Base-by-base conservation (phyloP, 2,329 filamentous ascomycete species). In the Dothistroma pini region DNA sequence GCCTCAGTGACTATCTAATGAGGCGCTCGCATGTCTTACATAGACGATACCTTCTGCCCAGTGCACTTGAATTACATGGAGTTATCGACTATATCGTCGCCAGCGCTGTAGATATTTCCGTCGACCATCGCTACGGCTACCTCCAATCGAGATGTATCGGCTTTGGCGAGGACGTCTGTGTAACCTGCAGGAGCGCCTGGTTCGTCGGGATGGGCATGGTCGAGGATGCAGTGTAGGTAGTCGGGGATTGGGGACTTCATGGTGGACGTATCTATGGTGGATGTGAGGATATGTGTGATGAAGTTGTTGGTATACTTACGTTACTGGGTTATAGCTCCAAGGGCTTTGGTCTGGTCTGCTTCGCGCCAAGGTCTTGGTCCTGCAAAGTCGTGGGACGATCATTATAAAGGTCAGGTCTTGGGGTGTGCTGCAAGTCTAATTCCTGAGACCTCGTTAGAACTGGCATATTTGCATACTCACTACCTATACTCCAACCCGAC, bases 41-140 rank as follows among this genome's bases (percentile, higher is more conserved):
- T n/a, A n/a, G n/a, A n/a, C n/a, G n/a, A n/a, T n/a, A n/a, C n/a
- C n/a, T n/a, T n/a, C n/a, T n/a, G n/a, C n/a, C n/a, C n/a, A n/a
- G n/a, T n/a, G n/a, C n/a, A n/a, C n/a, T n/a, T n/a, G 65, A 75
- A 77, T 57, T 78, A 75, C 35, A 78, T 78, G 1, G 76, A 77
- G 58, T 77, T 77, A 57, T 78, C 76, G 51, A 76, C 62, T 10
- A 68, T 57, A 52, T 78, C 76, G 61, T 78, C 76, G 2, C 76
- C 76, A 1, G 72, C 72, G 0, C 75, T 77, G 68, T 78, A 78
- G 1, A 77, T 38, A 16, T 75, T 72, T 9, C 76, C 76, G 35
- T 77, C 76, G 7, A 78, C 76, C 70, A 74, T 78, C 4, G 75
- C 75, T 16, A 78, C 62, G 0, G 76, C 75, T 16, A 77, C 74